Evolutionary conservation across 2,329 filamentous ascomycete genomes (phyloP), one percentile per base, ranked within the genome.

Genomic region (Sporothrix humicola): DNA sequence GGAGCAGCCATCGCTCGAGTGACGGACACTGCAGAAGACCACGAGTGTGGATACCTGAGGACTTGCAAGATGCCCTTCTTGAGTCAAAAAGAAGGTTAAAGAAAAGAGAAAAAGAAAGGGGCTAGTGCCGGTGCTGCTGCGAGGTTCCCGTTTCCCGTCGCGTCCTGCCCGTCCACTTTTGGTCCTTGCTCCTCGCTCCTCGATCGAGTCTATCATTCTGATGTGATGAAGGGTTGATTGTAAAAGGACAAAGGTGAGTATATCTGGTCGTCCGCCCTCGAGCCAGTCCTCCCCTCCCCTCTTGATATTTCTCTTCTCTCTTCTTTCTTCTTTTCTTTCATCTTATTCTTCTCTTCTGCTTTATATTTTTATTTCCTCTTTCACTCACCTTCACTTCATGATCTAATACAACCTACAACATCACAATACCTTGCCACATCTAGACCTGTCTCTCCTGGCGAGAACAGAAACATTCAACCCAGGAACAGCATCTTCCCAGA

Each of bases 191-290:
- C 31, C 3, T 37, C 70, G 42, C 46, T 71, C 17, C 20, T 66
- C 56, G 20, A 50, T 58, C 23, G 23, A 59, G 37, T 73, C 68
- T 63, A 26, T 63, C 69, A 17, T 44, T 56, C 31, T 66, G 20
- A 20, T 73, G 58, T 58, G 42, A 73, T 52, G 69, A 37, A 37
- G 46, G 31, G 44, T 61, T 59, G 72, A 37, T 31, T 59, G 69
- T 26, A 17, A 31, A 73, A 73, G 74, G 71, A 31, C 23, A 20
- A 59, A 23, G 72, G 71, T 61, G 69, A 69, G 73, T 76, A 76
- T 76, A 76, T 74, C 74, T 73, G 75, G 71, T 52, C 72, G 72
- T 26, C 61, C n/a, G 66, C 58, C 73, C 73, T 72, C 65, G 59
- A 52, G 17, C n/a, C 42, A 8, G 52, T 58, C n/a, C 44, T 13